Evolutionary conservation across 305 asterid species (phyloP), one percentile per base, ranked within the genome.

Genomic region (Caryopteris hybrid): DNA sequence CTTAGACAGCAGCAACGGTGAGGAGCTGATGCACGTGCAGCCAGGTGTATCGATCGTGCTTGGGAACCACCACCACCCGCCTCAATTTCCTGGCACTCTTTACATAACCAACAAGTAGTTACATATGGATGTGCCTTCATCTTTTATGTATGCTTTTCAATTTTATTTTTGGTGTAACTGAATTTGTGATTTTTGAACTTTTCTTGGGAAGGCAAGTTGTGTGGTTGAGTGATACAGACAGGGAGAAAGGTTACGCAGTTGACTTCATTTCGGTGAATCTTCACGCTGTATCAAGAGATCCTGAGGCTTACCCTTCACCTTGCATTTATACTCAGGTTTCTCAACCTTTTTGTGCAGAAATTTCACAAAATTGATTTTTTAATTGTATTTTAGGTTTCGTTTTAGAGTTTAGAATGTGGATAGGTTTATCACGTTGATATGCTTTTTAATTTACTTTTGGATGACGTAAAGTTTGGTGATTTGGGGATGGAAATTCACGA

Each of bases 261-360:
- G 96, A 87, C 81, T 90, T 93, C 78, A 22, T 82, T 34, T 82
- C 91, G 5, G 72, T 90, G 64, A 84, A 89, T 29, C 95, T 93
- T 52, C 99, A 93, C 52, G 99, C 96, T 11, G 96, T 93, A 14
- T 93, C 99, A 16, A 85, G 92, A 33, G 99, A 91, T 29, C 91
- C 95, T 0, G 99, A 93, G 77, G 88, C 97, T 41, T 93, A 90
- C 61, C 66, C 85, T 11, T 78, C 86, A 69, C 95, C 99, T 70
- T 91, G 99, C 69, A 80, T 93, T 64, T 93, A 90, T 68, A 69
- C 96, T 62, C 97, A 93, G 96, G 99, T 93, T 43, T 6, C 46
- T 58, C 43, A 22, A 34, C 17, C 53, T 75, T 27, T 25, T n/a
- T 3, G 23, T 20, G n/a, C 36, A 22, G 41, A 66, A 61, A 51